These are phyloP conservation scores for Acrocalymma vagum DNA, from an alignment of 2,329 filamentous ascomycete species.

Conservation along the genomic window DNA sequence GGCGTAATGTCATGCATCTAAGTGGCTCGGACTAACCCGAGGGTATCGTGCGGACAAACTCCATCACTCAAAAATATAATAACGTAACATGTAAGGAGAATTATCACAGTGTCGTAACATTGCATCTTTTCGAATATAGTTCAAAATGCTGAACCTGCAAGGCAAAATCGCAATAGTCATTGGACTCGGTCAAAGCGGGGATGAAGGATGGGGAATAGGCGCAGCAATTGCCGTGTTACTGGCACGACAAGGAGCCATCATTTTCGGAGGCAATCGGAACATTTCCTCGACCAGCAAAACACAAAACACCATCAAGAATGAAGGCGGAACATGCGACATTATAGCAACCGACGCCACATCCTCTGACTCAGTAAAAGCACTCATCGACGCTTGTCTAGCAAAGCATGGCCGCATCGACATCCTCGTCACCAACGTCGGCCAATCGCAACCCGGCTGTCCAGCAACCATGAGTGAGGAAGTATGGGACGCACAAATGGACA, in stretches of 20 bases:
- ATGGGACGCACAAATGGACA: conserved; percentile 62
- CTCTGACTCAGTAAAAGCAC: conserved; percentile 2
- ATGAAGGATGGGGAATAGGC: conserved; percentile 16
- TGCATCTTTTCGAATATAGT: too few species aligned
- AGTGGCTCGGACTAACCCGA: too few species aligned
- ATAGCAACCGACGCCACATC: conserved; percentile 5
- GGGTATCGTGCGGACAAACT: too few species aligned
- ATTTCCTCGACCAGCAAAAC: conserved; percentile 7
- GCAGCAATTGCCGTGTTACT: conserved; percentile 15
- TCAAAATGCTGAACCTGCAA: too few species aligned
- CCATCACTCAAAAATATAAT: too few species aligned
- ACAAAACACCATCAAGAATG: background rate
- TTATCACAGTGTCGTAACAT: too few species aligned
- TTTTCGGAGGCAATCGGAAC: conserved; percentile 14
- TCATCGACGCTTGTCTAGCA: conserved; percentile 10
- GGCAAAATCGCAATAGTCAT: conserved; percentile 13
- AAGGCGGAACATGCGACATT: conserved; percentile 11
- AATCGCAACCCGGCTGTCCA: conserved; percentile 59
- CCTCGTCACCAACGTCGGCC: conserved; percentile 64
- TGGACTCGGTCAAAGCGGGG: conserved; percentile 13
- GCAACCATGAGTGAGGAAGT: conserved; percentile 57
- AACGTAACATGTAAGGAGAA: too few species aligned
- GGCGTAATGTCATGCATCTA: too few species aligned
- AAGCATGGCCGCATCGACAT: conserved; percentile 63
- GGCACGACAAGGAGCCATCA: conserved; percentile 11